Evolutionary conservation across 495 filamentous ascomycete species (phyloP).

Genomic region (Xanthoparmelia taractica): DNA sequence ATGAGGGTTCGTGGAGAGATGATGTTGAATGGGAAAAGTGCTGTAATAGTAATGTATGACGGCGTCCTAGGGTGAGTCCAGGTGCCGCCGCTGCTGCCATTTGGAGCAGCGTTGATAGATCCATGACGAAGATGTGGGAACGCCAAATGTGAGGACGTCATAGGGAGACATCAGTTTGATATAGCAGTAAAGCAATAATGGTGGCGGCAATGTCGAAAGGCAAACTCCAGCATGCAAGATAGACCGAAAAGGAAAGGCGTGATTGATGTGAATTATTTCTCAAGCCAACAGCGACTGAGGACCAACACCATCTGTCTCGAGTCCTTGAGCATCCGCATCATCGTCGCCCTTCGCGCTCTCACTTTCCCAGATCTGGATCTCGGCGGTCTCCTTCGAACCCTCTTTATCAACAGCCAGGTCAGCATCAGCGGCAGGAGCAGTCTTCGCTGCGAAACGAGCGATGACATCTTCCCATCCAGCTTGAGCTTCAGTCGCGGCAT

Average conservation of each 20-base stretch:
- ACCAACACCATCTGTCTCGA: not conserved
- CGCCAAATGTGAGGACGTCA: not conserved
- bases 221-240: slow-evolving; percentile 5
- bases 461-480: slow-evolving; percentile 18
- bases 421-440: slow-evolving; percentile 17
- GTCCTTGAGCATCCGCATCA: slow-evolving; percentile 3
- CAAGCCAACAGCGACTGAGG: slow-evolving; percentile 5
- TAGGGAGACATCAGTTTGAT: not conserved
- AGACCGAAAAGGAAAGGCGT: not conserved
- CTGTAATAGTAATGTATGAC: not conserved
- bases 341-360: slow-evolving; percentile 48
- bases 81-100: not conserved
- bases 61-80: not conserved
- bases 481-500: slow-evolving; percentile 5
- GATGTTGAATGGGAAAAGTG: not conserved
- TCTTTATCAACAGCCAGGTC: not conserved
- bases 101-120: not conserved
- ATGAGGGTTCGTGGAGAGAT: not conserved
- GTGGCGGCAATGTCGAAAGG: not conserved
- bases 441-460: slow-evolving; percentile 11
- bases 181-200: not conserved
- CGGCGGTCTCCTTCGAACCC: slow-evolving; percentile 14
- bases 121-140: not conserved
- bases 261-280: not conserved
- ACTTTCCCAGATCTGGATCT: slow-evolving; percentile 58